phyloP scores from a whole-genome alignment of 1,284 basidiomycete species.

The Violaceomyces palustris region DNA sequence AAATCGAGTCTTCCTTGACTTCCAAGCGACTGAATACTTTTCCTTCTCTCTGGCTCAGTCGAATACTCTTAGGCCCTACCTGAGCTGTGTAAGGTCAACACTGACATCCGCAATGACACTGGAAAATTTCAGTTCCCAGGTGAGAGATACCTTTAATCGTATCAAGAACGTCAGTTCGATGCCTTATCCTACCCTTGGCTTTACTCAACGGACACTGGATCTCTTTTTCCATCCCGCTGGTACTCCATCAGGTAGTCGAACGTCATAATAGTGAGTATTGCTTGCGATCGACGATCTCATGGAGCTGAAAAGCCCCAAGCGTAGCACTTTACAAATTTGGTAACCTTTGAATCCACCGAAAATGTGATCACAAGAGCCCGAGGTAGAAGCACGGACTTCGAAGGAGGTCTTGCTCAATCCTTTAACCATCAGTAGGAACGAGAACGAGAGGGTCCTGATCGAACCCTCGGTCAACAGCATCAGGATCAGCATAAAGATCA shows the following conservation, averaged over 20 bases:
- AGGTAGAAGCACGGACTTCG: conserved; percentile 43
- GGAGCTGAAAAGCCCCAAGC: not conserved
- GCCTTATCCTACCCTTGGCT: too few species aligned
- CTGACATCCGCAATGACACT: conserved; percentile 94
- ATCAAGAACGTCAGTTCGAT: too few species aligned
- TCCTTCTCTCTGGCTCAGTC: conserved; percentile 51
- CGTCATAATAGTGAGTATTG: conserved; percentile 84
- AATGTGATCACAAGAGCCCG: conserved; percentile 85
- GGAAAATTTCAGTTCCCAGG: conserved; percentile 96
- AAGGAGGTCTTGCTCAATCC: conserved; percentile 81
- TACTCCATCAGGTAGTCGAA: conserved; percentile 90
- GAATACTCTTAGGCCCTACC: conserved; percentile 80
- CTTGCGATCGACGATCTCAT: too few species aligned
- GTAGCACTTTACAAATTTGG: too few species aligned
- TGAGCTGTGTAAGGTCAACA: conserved; percentile 89
- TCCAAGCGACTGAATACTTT: conserved; percentile 1
- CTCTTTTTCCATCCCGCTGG: too few species aligned
- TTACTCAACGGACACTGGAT: too few species aligned
- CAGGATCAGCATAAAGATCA: conserved; percentile 92
- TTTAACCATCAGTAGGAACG: conserved; percentile 87
- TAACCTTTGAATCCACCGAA: not conserved
- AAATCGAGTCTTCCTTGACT: too few species aligned
- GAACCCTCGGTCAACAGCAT: conserved; percentile 96
- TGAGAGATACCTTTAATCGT: too few species aligned
- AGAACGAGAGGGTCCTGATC: conserved; percentile 92